Conservation (phyloP, 2,329 filamentous ascomycete species). For the Alternaria hordeiaustralica region DNA sequence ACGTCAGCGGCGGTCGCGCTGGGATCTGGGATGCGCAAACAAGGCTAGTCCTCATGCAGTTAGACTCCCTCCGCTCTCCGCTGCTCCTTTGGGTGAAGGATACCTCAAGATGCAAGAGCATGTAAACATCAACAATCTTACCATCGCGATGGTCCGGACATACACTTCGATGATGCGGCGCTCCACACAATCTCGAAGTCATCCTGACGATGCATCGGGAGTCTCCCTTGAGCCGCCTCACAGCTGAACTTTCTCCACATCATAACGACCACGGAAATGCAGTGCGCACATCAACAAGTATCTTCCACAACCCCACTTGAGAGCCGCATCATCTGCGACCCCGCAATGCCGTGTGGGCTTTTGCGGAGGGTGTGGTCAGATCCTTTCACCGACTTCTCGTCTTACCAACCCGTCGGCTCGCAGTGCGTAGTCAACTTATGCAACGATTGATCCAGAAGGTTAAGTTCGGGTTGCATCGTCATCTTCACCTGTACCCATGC, state of each 20-base stretch:
- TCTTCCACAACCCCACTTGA: slow-evolving; percentile 4
- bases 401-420: background rate
- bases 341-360: slow-evolving; percentile 2
- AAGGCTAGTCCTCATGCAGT: background rate
- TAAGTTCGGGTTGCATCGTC: background rate
- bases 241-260: background rate
- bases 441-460: background rate
- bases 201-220: background rate
- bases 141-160: background rate
- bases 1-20: slow-evolving; percentile 6
- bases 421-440: background rate
- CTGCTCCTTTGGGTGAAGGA: background rate
- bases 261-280: background rate
- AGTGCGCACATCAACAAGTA: background rate
- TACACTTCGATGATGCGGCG: background rate
- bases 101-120: background rate
- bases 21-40: slow-evolving; percentile 3
- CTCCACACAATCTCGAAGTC: background rate
- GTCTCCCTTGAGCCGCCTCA: background rate
- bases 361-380: slow-evolving; percentile 3
- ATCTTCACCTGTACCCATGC: background rate
- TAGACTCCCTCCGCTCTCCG: background rate
- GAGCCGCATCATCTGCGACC: slow-evolving; percentile 5
- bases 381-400: slow-evolving; percentile 9
- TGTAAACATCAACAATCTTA: background rate